These are phyloP conservation scores for Macrolepiota albuminosa DNA, from an alignment of 768 basidiomycete genomes.

Conservation along the genomic window DNA sequence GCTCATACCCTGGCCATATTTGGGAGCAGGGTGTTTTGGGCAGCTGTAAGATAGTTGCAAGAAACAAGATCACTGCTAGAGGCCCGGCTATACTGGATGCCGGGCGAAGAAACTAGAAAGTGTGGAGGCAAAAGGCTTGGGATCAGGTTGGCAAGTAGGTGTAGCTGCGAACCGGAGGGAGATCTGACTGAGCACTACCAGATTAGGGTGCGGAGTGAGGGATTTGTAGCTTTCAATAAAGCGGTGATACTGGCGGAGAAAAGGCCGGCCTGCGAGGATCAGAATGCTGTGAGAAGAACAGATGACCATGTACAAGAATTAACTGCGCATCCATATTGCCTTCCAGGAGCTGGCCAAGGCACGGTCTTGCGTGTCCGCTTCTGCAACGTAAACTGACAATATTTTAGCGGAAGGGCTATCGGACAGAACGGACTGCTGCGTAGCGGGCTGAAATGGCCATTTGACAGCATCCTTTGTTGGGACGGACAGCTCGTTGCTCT, in stretches of 20 bases:
- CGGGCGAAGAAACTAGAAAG: conserved; percentile 42
- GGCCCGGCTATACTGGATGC: conserved; percentile 36
- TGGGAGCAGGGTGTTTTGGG: conserved; percentile 25
- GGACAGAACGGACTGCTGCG: not conserved
- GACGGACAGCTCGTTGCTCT: not conserved
- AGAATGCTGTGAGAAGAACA: not conserved
- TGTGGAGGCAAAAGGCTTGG: conserved; percentile 18
- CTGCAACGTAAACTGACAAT: conserved; percentile 18
- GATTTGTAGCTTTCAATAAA: conserved; percentile 18
- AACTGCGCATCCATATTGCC: conserved; percentile 16
- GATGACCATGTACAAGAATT: conserved; percentile 15
- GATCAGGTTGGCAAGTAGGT: not conserved
- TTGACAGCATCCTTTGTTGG: not conserved
- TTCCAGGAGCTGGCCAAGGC: conserved; percentile 16
- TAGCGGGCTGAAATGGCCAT: conserved; percentile 5
- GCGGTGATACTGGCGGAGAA: conserved; percentile 20
- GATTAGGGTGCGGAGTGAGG: conserved; percentile 8
- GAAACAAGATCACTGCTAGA: conserved; percentile 37
- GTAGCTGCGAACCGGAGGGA: conserved; percentile 11
- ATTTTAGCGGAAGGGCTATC: conserved; percentile 9
- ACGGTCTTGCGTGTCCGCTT: conserved; percentile 18
- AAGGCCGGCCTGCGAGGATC: conserved; percentile 16
- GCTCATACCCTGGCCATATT: conserved; percentile 36
- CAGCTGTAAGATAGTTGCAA: conserved; percentile 33
- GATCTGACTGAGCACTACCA: conserved; percentile 10